phyloP scores from a whole-genome alignment of 805 yeast species.

The Suhomyces xylopsoci region DNA sequence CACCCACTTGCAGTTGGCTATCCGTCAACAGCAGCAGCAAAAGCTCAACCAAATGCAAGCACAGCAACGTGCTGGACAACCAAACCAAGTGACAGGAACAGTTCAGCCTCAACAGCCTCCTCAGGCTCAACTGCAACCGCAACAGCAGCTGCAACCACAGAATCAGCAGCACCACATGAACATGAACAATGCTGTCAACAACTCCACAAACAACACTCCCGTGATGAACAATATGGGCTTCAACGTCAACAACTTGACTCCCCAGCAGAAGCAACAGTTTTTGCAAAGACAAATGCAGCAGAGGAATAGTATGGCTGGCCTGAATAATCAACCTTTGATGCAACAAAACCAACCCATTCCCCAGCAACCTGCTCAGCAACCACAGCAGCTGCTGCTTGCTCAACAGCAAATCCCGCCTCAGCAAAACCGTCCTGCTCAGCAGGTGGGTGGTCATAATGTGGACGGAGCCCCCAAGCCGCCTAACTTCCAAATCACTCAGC shows the following conservation, averaged over 20 bases:
- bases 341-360: constrained; percentile 18
- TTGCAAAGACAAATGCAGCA: constrained; percentile 37
- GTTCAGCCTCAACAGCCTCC: constrained; percentile 6
- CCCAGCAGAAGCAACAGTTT: constrained; percentile 39
- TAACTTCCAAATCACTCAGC: constrained; percentile 31
- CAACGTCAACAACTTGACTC: constrained; percentile 24
- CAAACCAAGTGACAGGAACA: constrained; percentile 4
- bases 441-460: constrained; percentile 6
- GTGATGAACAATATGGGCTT: constrained; percentile 15
- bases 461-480: constrained; percentile 21
- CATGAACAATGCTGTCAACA: constrained; percentile 3
- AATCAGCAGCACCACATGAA: constrained; percentile 11
- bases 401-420: constrained; percentile 19
- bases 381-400: constrained; percentile 12
- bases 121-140: constrained; percentile 14
- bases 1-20: constrained; percentile 58
- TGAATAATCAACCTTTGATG: constrained; percentile 16
- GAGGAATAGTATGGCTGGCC: constrained; percentile 11
- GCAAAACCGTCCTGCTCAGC: constrained; percentile 5
- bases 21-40: constrained; percentile 49
- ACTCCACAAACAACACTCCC: constrained; percentile 11
- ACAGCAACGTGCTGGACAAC: constrained; percentile 8
- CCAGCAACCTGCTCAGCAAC: constrained; percentile 15
- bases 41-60: constrained; percentile 25
- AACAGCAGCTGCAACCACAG: constrained; percentile 8